Evolutionary conservation across 2,329 filamentous ascomycete genomes (phyloP), one percentile per base, ranked within the genome.

Genomic region (Microdochium trichocladiopsis): DNA sequence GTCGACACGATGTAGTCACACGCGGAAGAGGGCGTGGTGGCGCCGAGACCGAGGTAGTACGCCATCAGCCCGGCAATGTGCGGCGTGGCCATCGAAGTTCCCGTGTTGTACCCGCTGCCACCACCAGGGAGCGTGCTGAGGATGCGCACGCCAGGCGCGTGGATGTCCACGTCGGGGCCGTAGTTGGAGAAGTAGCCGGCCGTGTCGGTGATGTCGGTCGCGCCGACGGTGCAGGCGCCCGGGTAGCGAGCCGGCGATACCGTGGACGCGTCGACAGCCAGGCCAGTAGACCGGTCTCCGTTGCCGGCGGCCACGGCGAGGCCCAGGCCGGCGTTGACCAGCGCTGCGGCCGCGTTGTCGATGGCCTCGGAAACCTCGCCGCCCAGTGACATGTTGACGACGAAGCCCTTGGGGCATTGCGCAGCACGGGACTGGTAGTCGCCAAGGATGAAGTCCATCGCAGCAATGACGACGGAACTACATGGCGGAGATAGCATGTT

Each of bases 71-170:
- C 80, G 10, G 76, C 73, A 55, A 80, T 75, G 63, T 78, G 75
- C 18, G 76, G 76, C 51, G 71, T 70, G 10, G 76, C 74, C 75
- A 79, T 78, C 12, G 68, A 72, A 4, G 76, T 79, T 4, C 76
- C 76, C 37, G 66, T 69, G 22, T 78, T 69, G 51, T 68, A 68
- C 59, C 79, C 75, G 57, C 76, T 70, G 53, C 73, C 70, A 48
- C 69, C 72, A 22, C 25, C 23, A 22, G 23, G 23, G 9, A 48
- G 22, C 23, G 47, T 48, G 24, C 47, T 48, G 23, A 10, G 23
- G 47, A 48, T 48, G 47, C 8, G 3, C 23, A 50, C 51, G 49
- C 53, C 58, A 3, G 59, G 59, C 23, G 58, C 59, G 22, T 53
- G 53, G 25, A 59, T 50, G 47, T 58, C 57, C 31, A 62, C 49